Base-by-base conservation (phyloP, 73 alveolate species). In the Symbiodinium natans region DNA sequence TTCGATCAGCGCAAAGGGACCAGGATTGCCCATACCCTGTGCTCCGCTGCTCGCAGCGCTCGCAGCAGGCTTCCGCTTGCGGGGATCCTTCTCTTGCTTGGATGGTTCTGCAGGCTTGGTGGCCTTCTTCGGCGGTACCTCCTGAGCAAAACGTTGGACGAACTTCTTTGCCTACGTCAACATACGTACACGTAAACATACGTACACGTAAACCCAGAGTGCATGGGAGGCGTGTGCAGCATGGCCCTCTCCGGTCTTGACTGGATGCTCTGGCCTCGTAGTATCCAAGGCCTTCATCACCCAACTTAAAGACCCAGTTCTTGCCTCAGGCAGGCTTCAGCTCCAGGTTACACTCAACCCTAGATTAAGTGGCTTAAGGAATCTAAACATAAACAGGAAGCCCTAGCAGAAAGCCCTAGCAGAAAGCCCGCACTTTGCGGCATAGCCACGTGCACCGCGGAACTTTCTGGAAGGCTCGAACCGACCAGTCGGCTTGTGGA, bases 251-350 rank as follows among this genome's bases (percentile, higher is more conserved):
- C 33, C 75, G n/a, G n/a, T n/a, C n/a, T n/a, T n/a, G n/a, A n/a
- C n/a, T n/a, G n/a, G n/a, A n/a, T n/a, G n/a, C 10, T 36, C 88
- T 25, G 48, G 88, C 97, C 97, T 90, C 97, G 77, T 90, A 90
- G 88, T 90, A 90, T 5, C 97, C 97, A 40, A 90, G 39, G 80
- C 97, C 97, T n/a, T 41, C 89, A 15, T 90, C 97, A 2, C 97
- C 97, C n/a, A 90, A 33, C 88, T 90, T 90, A 89, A 90, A 90
- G 56, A 90, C 97, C 97, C 97, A 90, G 80, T 90, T 90, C 75
- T 73, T 90, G 48, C 97, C 97, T 90, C 1, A 63, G 19, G 71
- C 71, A 52, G n/a, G 23, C 71, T 0, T 23, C 71, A 4, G 68
- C 27, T 21, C 56, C 68, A 21, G 2, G 63, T 5, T 25, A 48